Evolutionary conservation across 2,329 filamentous ascomycete genomes (phyloP).

Genomic region (Neospermospora avenae): DNA sequence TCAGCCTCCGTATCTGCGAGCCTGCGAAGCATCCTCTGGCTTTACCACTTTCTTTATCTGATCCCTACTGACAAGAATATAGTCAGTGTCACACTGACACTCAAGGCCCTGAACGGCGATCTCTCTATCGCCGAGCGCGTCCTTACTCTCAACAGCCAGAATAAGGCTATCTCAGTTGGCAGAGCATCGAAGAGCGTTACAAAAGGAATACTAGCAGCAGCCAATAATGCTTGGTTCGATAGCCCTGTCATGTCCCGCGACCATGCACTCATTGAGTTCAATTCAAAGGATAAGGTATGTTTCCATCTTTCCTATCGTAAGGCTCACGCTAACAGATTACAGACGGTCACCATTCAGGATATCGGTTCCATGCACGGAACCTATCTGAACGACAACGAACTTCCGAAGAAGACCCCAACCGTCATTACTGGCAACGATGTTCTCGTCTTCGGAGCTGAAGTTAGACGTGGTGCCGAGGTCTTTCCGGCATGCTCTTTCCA

Average conservation of each 20-base stretch:
- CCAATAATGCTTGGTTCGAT: slow-evolving; percentile 64
- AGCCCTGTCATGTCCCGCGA: slow-evolving; percentile 68
- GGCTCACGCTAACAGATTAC: slow-evolving; percentile 21
- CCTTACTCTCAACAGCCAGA: slow-evolving; percentile 24
- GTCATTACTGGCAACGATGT: slow-evolving; percentile 37
- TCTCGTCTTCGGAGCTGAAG: slow-evolving; percentile 47
- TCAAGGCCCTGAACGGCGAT: slow-evolving; percentile 25
- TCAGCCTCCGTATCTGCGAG: not conserved
- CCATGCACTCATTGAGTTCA: slow-evolving; percentile 55
- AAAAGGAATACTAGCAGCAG: slow-evolving; percentile 43
- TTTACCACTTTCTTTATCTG: not conserved
- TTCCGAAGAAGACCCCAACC: slow-evolving; percentile 35
- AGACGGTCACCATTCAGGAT: slow-evolving; percentile 49
- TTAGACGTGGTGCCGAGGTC: slow-evolving; percentile 44
- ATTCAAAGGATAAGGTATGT: slow-evolving; percentile 45
- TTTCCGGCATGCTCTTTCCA: slow-evolving; percentile 34
- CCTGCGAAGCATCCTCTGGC: not conserved
- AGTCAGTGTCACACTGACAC: slow-evolving; percentile 27
- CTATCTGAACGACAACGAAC: slow-evolving; percentile 46
- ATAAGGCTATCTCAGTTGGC: slow-evolving; percentile 36
- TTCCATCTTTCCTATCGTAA: not conserved
- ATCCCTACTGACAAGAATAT: slow-evolving; percentile 13
- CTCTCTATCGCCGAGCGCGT: slow-evolving; percentile 23
- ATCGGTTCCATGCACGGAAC: slow-evolving; percentile 61
- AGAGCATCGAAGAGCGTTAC: slow-evolving; percentile 44